Base-by-base conservation (phyloP, 2,329 filamentous ascomycete genomes). In the Fusarium oligoseptatum region DNA sequence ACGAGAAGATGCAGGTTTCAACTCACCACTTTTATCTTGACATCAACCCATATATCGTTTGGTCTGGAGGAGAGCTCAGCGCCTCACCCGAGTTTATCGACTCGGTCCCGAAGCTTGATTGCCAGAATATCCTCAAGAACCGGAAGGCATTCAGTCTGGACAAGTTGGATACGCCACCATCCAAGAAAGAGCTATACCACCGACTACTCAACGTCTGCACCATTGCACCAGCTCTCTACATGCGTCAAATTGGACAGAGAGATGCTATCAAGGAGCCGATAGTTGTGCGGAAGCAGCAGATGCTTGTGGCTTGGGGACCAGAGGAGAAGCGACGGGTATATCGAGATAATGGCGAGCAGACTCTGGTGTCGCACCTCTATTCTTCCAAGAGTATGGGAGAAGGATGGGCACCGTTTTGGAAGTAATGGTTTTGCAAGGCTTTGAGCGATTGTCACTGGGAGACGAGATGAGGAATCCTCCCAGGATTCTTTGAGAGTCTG, bases 1-100 rank as follows among this genome's bases (percentile, higher is more conserved):
- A 84, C 36, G 83, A 85, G 71, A 84, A 84, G 72, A 73, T 85
- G 29, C 76, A 82, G 24, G 79, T 82, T 10, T 84, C 83, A 29
- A 83, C 82, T 0, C 78, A 83, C 60, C 78, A 83, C 48, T 85
- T 84, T 68, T 82, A 83, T 50, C 78, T 84, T 14, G 80, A 82
- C 55, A 77, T 82, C 45, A 79, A 83, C 65, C 71, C 78, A 0
- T 82, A 80, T 67, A 76, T 82, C 22, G 45, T 76, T 8, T 80
- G 78, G 71, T 73, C 73, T 5, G 34, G 67, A 0, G 72, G 73
- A 8, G 73, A 77, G 10, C 69, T 82, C 52, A 73, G 72, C 34
- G 75, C 66, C 37, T 82, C 77, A 8, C 74, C 78, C 5, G 80
- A 81, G 17, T 81, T 85, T 64, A 36, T 81, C 14, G 73, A 80